phyloP scores from a whole-genome alignment of 2,329 filamentous ascomycete genomes.

The Teratosphaeria destructans region DNA sequence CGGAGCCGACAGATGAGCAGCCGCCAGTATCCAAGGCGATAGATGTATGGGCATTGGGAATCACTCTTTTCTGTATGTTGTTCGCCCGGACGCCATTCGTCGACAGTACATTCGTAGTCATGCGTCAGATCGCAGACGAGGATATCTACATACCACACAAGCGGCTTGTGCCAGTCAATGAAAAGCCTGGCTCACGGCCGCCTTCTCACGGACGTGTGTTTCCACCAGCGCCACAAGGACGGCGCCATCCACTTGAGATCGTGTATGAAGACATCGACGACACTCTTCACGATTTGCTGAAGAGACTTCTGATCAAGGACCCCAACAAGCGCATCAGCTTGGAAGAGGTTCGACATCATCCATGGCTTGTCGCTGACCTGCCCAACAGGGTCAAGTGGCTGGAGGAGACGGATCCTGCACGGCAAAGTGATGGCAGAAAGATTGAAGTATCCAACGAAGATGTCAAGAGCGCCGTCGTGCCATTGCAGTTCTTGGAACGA shows the following conservation, averaged over 20 bases:
- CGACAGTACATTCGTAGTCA: conserved; percentile 84
- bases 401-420: conserved; percentile 82
- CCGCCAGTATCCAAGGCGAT: conserved; percentile 82
- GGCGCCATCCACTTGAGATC: conserved; percentile 66
- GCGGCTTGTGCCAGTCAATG: conserved; percentile 63
- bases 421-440: conserved; percentile 65
- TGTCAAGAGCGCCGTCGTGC: conserved; percentile 80
- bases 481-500: conserved; percentile 75
- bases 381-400: conserved; percentile 69
- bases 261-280: conserved; percentile 80
- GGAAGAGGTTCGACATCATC: conserved; percentile 84
- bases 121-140: conserved; percentile 80
- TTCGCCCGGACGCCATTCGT: conserved; percentile 91
- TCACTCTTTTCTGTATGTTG: conserved; percentile 91
- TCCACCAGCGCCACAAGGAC: conserved; percentile 45
- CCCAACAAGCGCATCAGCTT: conserved; percentile 80
- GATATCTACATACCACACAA: conserved; percentile 80
- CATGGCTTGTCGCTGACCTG: conserved; percentile 77
- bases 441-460: conserved; percentile 90
- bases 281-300: conserved; percentile 66
- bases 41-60: conserved; percentile 92
- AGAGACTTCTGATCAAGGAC: conserved; percentile 75
- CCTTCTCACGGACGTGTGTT: conserved; percentile 37
- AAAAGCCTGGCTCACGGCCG: conserved; percentile 34
- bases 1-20: conserved; percentile 56